Evolutionary conservation across 1,139 yeast species (phyloP), one percentile per base, ranked within the genome.

Genomic region (Debaryomyces sp.): DNA sequence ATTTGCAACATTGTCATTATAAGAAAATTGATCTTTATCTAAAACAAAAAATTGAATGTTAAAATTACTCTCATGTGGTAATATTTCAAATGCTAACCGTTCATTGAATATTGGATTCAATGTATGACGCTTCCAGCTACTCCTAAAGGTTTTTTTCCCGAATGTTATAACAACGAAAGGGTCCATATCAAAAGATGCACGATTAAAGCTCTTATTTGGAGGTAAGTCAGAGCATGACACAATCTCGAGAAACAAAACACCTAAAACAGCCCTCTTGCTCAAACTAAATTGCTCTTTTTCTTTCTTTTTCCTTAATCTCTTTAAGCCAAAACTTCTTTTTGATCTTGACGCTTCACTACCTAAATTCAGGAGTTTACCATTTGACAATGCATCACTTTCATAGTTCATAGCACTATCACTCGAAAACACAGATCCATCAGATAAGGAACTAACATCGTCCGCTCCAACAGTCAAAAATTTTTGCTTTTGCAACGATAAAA

Each of bases 91-190:
- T 2, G 94, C 85, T 37, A 92, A 70, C 56, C 87, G 71, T 66
- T 92, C 96, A 61, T 89, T 85, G 64, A 84, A 94, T 0, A 85
- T 78, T 0, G 99, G 99, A 50, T 86, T 87, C 46, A 90, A 67
- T 1, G 89, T 87, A 62, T 92, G 98, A 26, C 90, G 81, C 57
- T 85, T 81, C 84, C 91, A 87, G 22, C 94, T 86, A 0, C 97
- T 91, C 55, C 96, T 80, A 64, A 84, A 92, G 0, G 95, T 90
- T 54, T 87, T 87, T 60, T 89, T 87, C 10, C 97, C 97, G 65
- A 92, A 90, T 0, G 97, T 85, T 0, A 89, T 85, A 15, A 92
- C 94, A 5, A 92, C 96, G 68, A 92, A 94, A 0, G 99, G 98
- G 61, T 94, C 99, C 96, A 94, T 89, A 64, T 91, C 97, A 60